These are phyloP conservation scores for Mucor ambiguus DNA, from an alignment of 371 early-diverging fungal species.

Conservation along the genomic window DNA sequence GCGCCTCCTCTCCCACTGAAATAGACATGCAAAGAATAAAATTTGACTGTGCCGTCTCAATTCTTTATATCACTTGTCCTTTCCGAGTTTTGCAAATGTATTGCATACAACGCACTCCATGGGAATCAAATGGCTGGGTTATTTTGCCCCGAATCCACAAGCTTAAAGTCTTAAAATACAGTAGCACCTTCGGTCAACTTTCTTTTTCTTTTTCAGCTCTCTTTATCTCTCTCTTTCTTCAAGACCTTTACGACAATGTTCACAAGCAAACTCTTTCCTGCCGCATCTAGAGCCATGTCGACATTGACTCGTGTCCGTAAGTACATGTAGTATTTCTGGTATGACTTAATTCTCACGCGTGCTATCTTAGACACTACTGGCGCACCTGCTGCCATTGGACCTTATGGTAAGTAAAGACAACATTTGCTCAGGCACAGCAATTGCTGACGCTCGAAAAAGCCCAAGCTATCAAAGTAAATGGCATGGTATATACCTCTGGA, in stretches of 20 bases:
- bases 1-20: too few species aligned
- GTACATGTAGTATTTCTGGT: background rate
- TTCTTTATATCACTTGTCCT: too few species aligned
- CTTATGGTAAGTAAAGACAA: constrained; percentile 66
- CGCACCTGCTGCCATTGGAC: constrained; percentile 86
- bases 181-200: too few species aligned
- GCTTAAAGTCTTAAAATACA: background rate
- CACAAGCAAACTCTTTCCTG: constrained; percentile 24
- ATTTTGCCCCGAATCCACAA: background rate
- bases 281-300: constrained; percentile 31
- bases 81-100: too few species aligned
- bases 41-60: too few species aligned
- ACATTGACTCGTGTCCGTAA: constrained; percentile 43
- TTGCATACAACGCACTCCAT: too few species aligned
- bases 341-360: background rate
- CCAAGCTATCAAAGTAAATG: constrained; percentile 86
- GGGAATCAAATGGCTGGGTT: background rate
- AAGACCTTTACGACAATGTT: constrained; percentile 11
- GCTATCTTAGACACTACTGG: constrained; percentile 48
- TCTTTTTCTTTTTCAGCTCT: background rate
- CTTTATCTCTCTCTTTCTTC: background rate
- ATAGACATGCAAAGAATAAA: too few species aligned
- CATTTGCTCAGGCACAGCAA: background rate
- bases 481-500: constrained; percentile 85
- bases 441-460: constrained; percentile 35